Percentiles rank a stretch among this genome's conserved stretches.
phyloP scores from a whole-genome alignment of 2,329 filamentous ascomycete species.

The Alternaria infectoria region DNA sequence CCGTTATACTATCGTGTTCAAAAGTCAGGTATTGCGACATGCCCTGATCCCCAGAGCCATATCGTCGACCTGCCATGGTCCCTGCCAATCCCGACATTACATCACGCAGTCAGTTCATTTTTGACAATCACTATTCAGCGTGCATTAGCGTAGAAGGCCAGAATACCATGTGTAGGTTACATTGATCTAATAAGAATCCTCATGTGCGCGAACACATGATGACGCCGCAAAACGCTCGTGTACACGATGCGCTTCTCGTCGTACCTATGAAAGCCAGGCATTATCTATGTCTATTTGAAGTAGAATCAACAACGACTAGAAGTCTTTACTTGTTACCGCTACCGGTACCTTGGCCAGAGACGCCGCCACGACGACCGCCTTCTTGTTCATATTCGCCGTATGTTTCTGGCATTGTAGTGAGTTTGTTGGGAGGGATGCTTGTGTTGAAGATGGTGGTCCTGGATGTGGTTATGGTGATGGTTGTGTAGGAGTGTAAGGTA shows the following conservation, averaged over 20 bases:
- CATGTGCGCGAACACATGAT: not conserved
- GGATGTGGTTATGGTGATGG: not conserved
- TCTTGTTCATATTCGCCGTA: constrained; percentile 11
- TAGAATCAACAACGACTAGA: not conserved
- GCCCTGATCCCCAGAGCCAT: not conserved
- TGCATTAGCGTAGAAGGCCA: not conserved
- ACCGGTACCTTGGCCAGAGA: constrained; percentile 7
- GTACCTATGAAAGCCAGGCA: not conserved
- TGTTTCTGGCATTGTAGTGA: constrained; percentile 1
- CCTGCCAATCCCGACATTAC: too few species aligned
- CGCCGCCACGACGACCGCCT: constrained; percentile 12
- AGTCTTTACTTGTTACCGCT: not conserved
- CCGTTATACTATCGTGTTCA: not conserved
- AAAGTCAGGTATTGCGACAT: not conserved
- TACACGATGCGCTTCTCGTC: not conserved
- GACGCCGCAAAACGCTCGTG: not conserved
- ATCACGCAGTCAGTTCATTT: not conserved
- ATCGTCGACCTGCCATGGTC: not conserved
- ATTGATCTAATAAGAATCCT: rapidly evolving
- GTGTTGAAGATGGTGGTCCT: not conserved
- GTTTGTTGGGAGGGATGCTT: not conserved
- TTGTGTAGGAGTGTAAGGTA: not conserved
- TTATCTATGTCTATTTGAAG: not conserved
- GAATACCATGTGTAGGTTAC: not conserved
- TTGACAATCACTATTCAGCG: too few species aligned